A percentile compares a stretch with the other conserved stretches of the same genome.
Evolutionary conservation across 106 monocot genomes (phyloP).

Genomic region (Narthecium ossifragum): DNA sequence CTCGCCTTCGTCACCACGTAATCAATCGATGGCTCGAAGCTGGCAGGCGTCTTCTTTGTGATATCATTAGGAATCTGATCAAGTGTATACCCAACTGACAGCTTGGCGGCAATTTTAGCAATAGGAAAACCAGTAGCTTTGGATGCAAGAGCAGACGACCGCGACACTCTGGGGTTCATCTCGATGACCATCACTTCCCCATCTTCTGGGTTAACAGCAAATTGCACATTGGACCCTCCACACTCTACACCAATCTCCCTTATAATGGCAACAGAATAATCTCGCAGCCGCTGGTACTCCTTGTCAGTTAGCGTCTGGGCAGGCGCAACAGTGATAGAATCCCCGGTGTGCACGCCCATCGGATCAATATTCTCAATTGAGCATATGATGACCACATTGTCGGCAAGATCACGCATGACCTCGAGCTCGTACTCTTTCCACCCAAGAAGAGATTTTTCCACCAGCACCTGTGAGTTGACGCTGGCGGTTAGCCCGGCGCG

Average conservation of each 20-base stretch:
- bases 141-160: conserved; percentile 88
- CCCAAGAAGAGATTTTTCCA: conserved; percentile 93
- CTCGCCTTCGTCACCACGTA: conserved; percentile 95
- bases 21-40: conserved; percentile 97
- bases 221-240: conserved; percentile 98
- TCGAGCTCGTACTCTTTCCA: conserved; percentile 99
- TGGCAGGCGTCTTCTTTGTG: conserved; percentile 97
- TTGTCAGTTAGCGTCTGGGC: conserved; percentile 96
- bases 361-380: conserved; percentile 97
- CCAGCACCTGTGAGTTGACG: conserved; percentile 70
- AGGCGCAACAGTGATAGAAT: conserved; percentile 93
- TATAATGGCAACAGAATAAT: conserved; percentile 83
- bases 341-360: conserved; percentile 96
- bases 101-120: conserved; percentile 96
- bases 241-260: conserved; percentile 97
- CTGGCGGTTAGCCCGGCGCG: conserved; percentile 77
- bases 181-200: conserved; percentile 99
- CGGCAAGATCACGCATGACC: conserved; percentile 96
- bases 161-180: conserved; percentile 97
- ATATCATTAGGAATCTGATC: conserved; percentile 99
- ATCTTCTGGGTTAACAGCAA: conserved; percentile 86
- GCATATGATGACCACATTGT: conserved; percentile 97
- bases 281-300: conserved; percentile 94
- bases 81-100: conserved; percentile 89
- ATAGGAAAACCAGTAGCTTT: conserved; percentile 98